phyloP scores from a whole-genome alignment of 177 flowering plant genomes.

The Vitis hybrid region DNA sequence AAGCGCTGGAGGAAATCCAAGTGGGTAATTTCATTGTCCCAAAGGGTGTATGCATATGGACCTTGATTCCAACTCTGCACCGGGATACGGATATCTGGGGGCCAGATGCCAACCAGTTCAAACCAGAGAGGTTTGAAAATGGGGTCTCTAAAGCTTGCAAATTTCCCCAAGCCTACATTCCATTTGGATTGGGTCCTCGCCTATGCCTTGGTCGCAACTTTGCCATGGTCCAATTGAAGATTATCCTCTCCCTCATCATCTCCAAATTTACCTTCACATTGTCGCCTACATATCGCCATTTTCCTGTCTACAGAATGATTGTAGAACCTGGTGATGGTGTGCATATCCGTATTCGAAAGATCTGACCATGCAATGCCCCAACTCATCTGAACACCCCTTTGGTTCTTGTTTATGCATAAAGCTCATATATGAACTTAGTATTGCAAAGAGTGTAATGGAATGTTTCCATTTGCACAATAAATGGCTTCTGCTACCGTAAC shows the following conservation, averaged over 20 bases:
- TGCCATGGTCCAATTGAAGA: constrained; percentile 40
- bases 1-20: constrained; percentile 32
- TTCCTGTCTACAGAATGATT: constrained; percentile 36
- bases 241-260: constrained; percentile 30
- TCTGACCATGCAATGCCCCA: constrained; percentile 3
- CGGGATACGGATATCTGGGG: constrained; percentile 41
- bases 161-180: constrained; percentile 36
- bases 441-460: too few relatives aligned
- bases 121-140: constrained; percentile 35
- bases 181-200: constrained; percentile 43
- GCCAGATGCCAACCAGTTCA: constrained; percentile 37
- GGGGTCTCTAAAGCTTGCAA: constrained; percentile 42
- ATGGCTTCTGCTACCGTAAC: too few relatives aligned
- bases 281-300: constrained; percentile 34
- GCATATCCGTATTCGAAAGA: constrained; percentile 19
- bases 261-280: constrained; percentile 33
- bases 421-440: too few relatives aligned
- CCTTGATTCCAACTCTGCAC: constrained; percentile 37
- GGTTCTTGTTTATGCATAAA: too few relatives aligned
- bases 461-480: too few relatives aligned
- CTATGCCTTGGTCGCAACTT: constrained; percentile 42
- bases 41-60: constrained; percentile 44
- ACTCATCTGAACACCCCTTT: background rate
- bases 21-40: constrained; percentile 37
- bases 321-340: constrained; percentile 45